A percentile compares a stretch with the other conserved stretches of the same genome.
phyloP scores from a whole-genome alignment of 2,329 filamentous ascomycete genomes.

The Diaporthe vaccinii region DNA sequence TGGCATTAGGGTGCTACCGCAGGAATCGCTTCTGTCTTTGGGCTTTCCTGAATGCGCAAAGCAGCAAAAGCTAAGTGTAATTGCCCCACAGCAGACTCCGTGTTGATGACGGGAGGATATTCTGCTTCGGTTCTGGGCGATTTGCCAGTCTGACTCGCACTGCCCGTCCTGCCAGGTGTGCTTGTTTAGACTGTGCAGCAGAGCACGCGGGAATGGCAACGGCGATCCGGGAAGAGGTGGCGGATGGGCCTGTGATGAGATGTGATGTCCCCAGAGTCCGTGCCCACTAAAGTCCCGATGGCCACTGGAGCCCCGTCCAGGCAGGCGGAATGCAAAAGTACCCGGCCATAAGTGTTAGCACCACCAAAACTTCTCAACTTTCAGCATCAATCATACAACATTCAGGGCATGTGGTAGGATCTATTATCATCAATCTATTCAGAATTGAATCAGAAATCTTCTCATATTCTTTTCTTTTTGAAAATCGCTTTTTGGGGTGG shows the following conservation, averaged over 20 bases:
- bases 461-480: no score
- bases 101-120: background rate
- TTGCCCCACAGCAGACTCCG: conserved; percentile 4
- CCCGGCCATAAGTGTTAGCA: no score
- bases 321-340: no score
- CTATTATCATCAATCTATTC: no score
- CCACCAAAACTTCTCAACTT: no score
- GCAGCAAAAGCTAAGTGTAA: background rate
- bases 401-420: no score
- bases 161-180: background rate
- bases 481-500: no score
- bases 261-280: conserved; percentile 18
- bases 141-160: conserved; percentile 5
- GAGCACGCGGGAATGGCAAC: conserved; percentile 28
- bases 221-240: conserved; percentile 12
- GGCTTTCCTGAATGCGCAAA: conserved; percentile 17
- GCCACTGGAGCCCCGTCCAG: background rate
- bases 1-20: conserved; percentile 7
- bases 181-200: conserved; percentile 1
- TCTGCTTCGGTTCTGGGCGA: background rate
- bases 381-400: no score
- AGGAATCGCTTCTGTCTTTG: conserved; percentile 17
- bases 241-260: conserved; percentile 22
- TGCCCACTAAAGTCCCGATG: conserved; percentile 18
- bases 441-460: no score